Base-by-base conservation (phyloP, 495 filamentous ascomycete species). In the Podospora pseudoanserina region DNA sequence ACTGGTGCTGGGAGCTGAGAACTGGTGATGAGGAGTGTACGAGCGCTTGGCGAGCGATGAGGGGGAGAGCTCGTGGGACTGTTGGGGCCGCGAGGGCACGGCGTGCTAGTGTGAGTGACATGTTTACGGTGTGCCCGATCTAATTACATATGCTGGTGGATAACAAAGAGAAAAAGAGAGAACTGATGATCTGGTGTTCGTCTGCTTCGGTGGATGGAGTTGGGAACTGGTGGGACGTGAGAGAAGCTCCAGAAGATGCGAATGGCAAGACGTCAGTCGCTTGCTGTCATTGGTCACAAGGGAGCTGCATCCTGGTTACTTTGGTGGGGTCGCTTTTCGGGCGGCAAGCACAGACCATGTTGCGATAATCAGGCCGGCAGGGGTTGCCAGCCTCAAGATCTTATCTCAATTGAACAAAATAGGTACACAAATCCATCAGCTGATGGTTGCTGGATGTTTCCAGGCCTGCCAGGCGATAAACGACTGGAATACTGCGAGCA, bases 381-480 rank as follows among this genome's bases (percentile, higher is more conserved):
- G 30, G 30, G 0, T 32, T 6, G 30, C 30, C 30, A 7, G 30
- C 30, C 7, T 32, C 4, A 4, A 32, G 4, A 5, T 32, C 30
- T 32, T 32, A 32, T 32, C 30, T 20, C 20, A 20, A 20, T 1
- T 20, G 20, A 20, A 20, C 30, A 32, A 32, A 32, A 32, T 32
- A 32, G 30, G 20, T 20, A 20, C 20, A 20, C 20, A 20, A 20
- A 32, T 32, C 4, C 30, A 32, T 32, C 30, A 32, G 30, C 30
- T 4, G 4, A 7, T 32, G 30, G 39, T 49, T 5, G 39, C 28
- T 7, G 66, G 66, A 4, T 67, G 23, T 23, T 63, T 63, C 60
- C 66, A 67, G 9, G 66, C 66, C 16, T 67, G 49, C 66, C 66
- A 67, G 5, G 66, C 58, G 55, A 67, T 19, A 49, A 59, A 63